Evolutionary conservation across 768 basidiomycete species (phyloP).

Genomic region (Rhizopogon vesiculosus): DNA sequence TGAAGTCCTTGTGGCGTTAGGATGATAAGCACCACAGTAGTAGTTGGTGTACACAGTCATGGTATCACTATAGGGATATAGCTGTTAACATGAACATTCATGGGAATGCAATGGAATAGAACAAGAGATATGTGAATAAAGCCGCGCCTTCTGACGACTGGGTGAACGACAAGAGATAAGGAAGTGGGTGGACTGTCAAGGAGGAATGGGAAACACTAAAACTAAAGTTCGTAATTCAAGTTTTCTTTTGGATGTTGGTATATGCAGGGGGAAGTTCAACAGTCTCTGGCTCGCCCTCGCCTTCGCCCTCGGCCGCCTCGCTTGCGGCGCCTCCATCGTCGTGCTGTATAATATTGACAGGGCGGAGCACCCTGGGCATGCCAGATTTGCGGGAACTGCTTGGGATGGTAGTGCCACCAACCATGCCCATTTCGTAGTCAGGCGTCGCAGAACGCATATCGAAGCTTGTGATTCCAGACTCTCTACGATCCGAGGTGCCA

Average conservation of each 20-base stretch:
- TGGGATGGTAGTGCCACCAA: constrained; percentile 16
- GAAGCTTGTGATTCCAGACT: constrained; percentile 19
- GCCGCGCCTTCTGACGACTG: neutral
- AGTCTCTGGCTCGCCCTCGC: constrained; percentile 50
- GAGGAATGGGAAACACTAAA: neutral
- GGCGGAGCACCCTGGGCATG: constrained; percentile 47
- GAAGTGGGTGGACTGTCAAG: too few relatives aligned
- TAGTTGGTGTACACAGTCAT: neutral
- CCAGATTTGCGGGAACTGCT: constrained; percentile 32
- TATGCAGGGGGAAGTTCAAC: constrained; percentile 84
- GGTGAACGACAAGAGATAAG: neutral
- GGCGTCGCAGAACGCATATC: constrained; percentile 45
- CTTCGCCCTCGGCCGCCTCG: constrained; percentile 26
- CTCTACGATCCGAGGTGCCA: constrained; percentile 16
- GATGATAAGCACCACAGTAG: neutral
- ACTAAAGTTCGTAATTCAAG: neutral
- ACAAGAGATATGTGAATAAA: neutral
- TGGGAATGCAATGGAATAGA: neutral
- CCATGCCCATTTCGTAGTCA: constrained; percentile 24
- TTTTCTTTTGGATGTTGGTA: constrained; percentile 45
- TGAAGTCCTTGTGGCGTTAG: neutral
- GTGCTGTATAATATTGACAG: constrained; percentile 81
- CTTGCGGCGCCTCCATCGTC: constrained; percentile 71
- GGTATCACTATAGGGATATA: neutral
- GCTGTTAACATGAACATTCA: neutral